Percentiles rank a stretch among this genome's conserved stretches.
phyloP scores from a whole-genome alignment of 2,329 filamentous ascomycete genomes.

The Alternaria sp. region DNA sequence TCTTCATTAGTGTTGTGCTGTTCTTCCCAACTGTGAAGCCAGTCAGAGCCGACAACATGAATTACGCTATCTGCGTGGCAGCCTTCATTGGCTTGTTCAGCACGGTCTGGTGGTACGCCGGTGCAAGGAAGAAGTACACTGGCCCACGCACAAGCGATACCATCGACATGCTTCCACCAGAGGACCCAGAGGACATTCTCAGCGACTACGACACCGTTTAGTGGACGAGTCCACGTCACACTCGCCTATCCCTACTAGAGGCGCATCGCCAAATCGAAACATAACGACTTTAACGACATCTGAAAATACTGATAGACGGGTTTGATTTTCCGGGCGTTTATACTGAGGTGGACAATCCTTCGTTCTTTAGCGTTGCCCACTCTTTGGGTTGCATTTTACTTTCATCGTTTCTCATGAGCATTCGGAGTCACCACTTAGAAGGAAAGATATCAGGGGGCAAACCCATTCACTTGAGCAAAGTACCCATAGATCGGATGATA shows the following conservation, averaged over 20 bases:
- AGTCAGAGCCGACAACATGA: slow-evolving; percentile 58
- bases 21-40: slow-evolving; percentile 59
- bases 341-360: background rate
- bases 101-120: slow-evolving; percentile 56
- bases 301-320: background rate
- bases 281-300: slow-evolving; percentile 12
- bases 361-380: background rate
- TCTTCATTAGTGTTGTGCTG: slow-evolving; percentile 69
- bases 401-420: background rate
- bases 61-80: slow-evolving; percentile 58
- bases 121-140: slow-evolving; percentile 61
- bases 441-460: background rate
- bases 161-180: slow-evolving; percentile 53
- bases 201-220: slow-evolving; percentile 46
- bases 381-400: background rate
- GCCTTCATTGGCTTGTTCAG: slow-evolving; percentile 61
- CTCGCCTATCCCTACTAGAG: background rate
- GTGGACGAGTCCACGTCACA: background rate
- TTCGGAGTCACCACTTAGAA: background rate
- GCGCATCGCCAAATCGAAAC: background rate
- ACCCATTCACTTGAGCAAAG: slow-evolving; percentile 10
- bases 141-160: slow-evolving; percentile 67
- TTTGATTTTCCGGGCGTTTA: slow-evolving; percentile 2
- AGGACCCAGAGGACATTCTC: slow-evolving; percentile 52
- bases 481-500: slow-evolving; percentile 26